Evolutionary conservation across 2,329 filamentous ascomycete species (phyloP), one percentile per base, ranked within the genome.

Genomic region (Colletotrichum sp.): DNA sequence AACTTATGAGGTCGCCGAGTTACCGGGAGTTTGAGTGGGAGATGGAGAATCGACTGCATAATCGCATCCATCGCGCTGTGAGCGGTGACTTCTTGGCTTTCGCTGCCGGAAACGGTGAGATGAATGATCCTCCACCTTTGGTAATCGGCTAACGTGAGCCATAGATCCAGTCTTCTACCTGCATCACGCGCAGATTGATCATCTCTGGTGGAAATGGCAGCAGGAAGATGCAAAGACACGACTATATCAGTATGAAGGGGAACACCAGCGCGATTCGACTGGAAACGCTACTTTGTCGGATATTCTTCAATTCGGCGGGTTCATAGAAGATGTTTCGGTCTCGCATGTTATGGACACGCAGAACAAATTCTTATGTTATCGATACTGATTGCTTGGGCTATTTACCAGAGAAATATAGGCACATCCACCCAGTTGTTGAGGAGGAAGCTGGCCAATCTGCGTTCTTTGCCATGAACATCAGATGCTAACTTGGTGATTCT

Each of bases 11-110:
- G 39, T 49, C 18, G 18, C 18, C 18, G 9, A 49, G 39, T 0
- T 49, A 49, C 39, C 18, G 18, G 39, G 39, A n/a, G 9, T 49
- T 49, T 6, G 39, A 49, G 39, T 49, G 39, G 39, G 39, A 49
- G 39, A n/a, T 49, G 16, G 76, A 78, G 24, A 76, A 64, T 12
- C 60, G 70, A 18, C 39, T 78, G 21, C 76, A 78, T 49, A 70
- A 64, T 34, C 30, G 73, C 2, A 49, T 78, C 2, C 74, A 78
- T 26, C 65, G 60, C 15, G 72, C 74, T 6, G 36, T 76, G 15
- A 74, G 72, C 44, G 76, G 76, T 8, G 76, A 76, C 34, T 74
- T 76, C 21, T 65, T 74, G 21, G 73, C 74, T 34, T 70, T 76
- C 21, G 68, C 76, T 6, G 76, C 74, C 28, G 76, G 73, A 5